Evolutionary conservation across 495 filamentous ascomycete genomes (phyloP).

Genomic region (Evansstolkia leycettana): DNA sequence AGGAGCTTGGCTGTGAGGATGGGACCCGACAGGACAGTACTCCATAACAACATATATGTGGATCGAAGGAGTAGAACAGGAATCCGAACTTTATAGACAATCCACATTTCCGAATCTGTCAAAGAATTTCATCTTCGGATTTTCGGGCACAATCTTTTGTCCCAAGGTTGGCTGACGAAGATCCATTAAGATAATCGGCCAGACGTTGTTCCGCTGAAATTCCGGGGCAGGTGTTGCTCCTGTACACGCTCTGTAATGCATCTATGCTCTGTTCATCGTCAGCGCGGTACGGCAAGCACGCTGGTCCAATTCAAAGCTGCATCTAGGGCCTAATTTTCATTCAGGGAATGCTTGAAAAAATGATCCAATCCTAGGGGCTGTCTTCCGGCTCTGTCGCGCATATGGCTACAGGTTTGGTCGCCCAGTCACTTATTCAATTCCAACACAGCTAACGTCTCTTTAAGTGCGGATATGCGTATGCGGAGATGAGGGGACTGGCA

Average conservation of each 20-base stretch:
- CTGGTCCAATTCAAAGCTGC: not conserved
- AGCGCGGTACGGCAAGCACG: no score
- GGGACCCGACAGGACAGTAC: no score
- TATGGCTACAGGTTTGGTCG: slow-evolving; percentile 26
- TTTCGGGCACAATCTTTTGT: no score
- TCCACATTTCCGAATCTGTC: no score
- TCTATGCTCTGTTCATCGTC: not conserved
- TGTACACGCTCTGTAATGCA: not conserved
- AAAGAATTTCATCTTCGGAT: no score
- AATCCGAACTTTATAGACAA: no score
- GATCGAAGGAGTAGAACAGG: no score
- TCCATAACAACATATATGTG: no score
- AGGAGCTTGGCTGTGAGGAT: no score
- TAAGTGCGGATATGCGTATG: slow-evolving; percentile 90
- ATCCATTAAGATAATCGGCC: not conserved
- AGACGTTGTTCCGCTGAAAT: not conserved
- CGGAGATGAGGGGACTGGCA: slow-evolving; percentile 71
- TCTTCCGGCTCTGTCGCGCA: not conserved
- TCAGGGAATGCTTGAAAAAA: no score
- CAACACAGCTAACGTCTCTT: not conserved
- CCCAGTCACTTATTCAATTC: not conserved
- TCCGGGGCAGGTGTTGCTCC: not conserved
- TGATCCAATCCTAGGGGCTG: not conserved
- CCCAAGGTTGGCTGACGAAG: no score
- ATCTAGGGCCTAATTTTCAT: no score